These are phyloP conservation scores for Scedosporium boydii DNA, from an alignment of 2,329 filamentous ascomycete species.

Conservation along the genomic window DNA sequence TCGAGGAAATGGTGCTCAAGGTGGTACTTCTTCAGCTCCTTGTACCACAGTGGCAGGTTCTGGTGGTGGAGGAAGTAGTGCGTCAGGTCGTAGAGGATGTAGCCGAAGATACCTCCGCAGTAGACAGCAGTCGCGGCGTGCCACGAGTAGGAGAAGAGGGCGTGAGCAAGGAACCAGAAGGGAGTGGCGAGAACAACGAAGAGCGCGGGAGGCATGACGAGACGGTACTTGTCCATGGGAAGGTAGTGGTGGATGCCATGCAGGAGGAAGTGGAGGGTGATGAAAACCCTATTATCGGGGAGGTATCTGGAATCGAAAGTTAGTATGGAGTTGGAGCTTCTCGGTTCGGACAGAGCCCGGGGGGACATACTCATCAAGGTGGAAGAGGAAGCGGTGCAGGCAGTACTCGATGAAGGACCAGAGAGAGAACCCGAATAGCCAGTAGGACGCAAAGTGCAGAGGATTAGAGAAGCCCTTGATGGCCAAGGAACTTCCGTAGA, in stretches of 20 bases:
- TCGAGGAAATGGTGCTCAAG: conserved; percentile 96
- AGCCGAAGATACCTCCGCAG: conserved; percentile 89
- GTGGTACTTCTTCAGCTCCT: conserved; percentile 92
- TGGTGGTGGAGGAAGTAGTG: conserved; percentile 98
- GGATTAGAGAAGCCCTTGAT: conserved; percentile 46
- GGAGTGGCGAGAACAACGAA: conserved; percentile 76
- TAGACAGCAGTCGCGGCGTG: conserved; percentile 67
- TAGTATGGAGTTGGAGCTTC: not conserved
- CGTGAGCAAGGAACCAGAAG: conserved; percentile 86
- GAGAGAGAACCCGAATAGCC: conserved; percentile 59
- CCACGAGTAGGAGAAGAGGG: conserved; percentile 78
- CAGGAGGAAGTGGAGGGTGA: conserved; percentile 85
- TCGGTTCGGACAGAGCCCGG: not conserved
- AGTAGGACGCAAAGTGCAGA: conserved; percentile 48
- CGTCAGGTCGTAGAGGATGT: conserved; percentile 92
- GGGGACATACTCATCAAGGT: conserved; percentile 71
- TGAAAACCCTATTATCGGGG: conserved; percentile 78
- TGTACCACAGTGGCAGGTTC: conserved; percentile 84
- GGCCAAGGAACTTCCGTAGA: conserved; percentile 62
- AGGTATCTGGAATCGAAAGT: conserved; percentile 53
- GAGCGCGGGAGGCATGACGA: conserved; percentile 92
- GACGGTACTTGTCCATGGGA: conserved; percentile 95
- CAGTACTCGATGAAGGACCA: conserved; percentile 90
- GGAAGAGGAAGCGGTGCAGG: conserved; percentile 85
- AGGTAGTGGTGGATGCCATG: conserved; percentile 98